Conservation (phyloP, 805 yeast species). For the Candida broadrunensis region DNA sequence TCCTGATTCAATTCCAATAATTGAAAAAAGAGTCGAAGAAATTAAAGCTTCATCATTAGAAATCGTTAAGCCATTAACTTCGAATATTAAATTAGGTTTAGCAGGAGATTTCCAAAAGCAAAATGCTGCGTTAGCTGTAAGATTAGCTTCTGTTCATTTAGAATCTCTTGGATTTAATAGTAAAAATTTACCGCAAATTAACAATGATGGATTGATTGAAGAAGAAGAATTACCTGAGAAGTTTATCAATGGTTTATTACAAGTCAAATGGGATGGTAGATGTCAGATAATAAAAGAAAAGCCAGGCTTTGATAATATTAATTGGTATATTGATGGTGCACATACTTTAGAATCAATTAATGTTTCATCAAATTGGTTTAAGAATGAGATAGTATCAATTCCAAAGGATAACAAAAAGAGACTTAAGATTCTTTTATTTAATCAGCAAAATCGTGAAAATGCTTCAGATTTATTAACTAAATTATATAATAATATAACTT, state of each 20-base stretch:
- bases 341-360: conserved; percentile 86
- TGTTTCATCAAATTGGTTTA: conserved; percentile 84
- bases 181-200: conserved; percentile 20
- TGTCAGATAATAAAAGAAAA: conserved; percentile 67
- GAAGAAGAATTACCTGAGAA: conserved; percentile 40
- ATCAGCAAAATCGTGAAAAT: conserved; percentile 88
- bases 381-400: conserved; percentile 11
- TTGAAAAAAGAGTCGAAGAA: conserved; percentile 69
- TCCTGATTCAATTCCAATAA: conserved; percentile 51
- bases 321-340: conserved; percentile 95
- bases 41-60: conserved; percentile 42
- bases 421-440: conserved; percentile 64
- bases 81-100: conserved; percentile 58
- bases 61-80: conserved; percentile 44
- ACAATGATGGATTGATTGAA: conserved; percentile 6
- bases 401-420: conserved; percentile 20
- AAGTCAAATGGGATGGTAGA: conserved; percentile 91
- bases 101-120: conserved; percentile 80
- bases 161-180: conserved; percentile 39
- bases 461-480: conserved; percentile 60
- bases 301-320: conserved; percentile 38
- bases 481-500: conserved; percentile 41
- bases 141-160: conserved; percentile 63
- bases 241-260: conserved; percentile 57
- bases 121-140: conserved; percentile 87